These are phyloP conservation scores for Paramecium octaurelia DNA, from an alignment of 73 alveolate species.

Conservation along the genomic window DNA sequence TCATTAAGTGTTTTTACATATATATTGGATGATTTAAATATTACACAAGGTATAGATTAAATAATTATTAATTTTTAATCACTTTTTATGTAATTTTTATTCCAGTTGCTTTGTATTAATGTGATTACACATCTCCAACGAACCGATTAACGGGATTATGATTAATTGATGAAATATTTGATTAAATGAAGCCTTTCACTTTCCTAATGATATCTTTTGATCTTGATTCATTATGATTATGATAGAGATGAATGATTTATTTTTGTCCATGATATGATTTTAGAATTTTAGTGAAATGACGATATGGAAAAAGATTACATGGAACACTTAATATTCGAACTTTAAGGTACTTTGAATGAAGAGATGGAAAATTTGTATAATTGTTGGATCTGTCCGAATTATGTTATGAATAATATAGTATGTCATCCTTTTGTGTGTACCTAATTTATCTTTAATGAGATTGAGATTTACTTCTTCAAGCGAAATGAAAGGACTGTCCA, in stretches of 20 bases:
- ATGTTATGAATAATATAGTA: not conserved
- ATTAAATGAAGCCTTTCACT: not conserved
- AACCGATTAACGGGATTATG: not conserved
- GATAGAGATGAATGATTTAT: not conserved
- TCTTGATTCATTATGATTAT: not conserved
- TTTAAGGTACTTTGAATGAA: not conserved
- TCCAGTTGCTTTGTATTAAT: not conserved
- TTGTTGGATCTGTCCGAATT: not conserved
- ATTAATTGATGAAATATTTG: not conserved
- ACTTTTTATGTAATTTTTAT: not conserved
- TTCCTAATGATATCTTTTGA: not conserved
- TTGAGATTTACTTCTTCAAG: not conserved
- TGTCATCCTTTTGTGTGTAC: not conserved
- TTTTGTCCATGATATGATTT: not conserved
- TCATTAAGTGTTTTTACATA: no score
- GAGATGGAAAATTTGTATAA: not conserved
- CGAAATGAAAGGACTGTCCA: not conserved
- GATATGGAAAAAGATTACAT: not conserved
- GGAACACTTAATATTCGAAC: not conserved
- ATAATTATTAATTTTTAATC: slow-evolving; percentile 1
- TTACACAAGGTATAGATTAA: no score
- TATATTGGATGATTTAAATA: no score
- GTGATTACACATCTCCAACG: not conserved
- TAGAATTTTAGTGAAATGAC: not conserved
- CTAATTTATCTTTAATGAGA: not conserved